Conservation (phyloP, 2,329 filamentous ascomycete genomes). For the Paraconiothyrium sp. region DNA sequence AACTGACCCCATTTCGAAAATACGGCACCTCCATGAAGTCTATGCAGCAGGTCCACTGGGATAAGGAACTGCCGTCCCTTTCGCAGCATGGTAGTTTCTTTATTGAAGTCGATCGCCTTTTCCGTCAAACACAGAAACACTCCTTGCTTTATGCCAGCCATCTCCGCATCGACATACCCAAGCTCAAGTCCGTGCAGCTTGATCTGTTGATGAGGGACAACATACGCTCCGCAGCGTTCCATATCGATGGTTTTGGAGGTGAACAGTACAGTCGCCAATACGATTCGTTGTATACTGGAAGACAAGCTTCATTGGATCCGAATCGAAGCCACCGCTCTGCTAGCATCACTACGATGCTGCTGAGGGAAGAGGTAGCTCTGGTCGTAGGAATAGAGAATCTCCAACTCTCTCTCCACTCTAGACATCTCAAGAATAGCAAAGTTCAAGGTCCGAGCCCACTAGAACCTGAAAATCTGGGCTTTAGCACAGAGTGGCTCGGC, state of each 20-base stretch:
- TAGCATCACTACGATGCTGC: constrained; percentile 27
- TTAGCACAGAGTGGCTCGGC: constrained; percentile 34
- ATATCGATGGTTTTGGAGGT: constrained; percentile 43
- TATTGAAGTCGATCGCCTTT: not conserved
- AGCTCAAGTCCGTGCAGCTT: not conserved
- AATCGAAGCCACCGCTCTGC: constrained; percentile 25
- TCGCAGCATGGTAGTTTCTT: constrained; percentile 40
- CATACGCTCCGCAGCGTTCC: constrained; percentile 43
- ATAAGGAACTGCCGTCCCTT: constrained; percentile 46
- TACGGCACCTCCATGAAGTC: constrained; percentile 34
- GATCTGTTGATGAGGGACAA: constrained; percentile 38
- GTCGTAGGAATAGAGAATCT: not conserved
- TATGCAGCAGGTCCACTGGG: constrained; percentile 59
- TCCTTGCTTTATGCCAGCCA: constrained; percentile 26
- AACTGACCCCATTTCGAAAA: constrained; percentile 44
- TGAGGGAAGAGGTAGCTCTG: constrained; percentile 18
- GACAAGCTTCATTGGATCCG: constrained; percentile 20
- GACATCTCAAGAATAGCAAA: constrained; percentile 11
- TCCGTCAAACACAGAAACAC: constrained; percentile 4
- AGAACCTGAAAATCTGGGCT: constrained; percentile 22
- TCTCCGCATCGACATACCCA: constrained; percentile 11
- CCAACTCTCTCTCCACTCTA: not conserved
- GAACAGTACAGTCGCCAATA: constrained; percentile 31
- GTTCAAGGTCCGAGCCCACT: constrained; percentile 18
- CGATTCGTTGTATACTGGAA: constrained; percentile 36